Conservation (phyloP, 352 stramenopile genomes). For the Saprolegnia diclina region DNA sequence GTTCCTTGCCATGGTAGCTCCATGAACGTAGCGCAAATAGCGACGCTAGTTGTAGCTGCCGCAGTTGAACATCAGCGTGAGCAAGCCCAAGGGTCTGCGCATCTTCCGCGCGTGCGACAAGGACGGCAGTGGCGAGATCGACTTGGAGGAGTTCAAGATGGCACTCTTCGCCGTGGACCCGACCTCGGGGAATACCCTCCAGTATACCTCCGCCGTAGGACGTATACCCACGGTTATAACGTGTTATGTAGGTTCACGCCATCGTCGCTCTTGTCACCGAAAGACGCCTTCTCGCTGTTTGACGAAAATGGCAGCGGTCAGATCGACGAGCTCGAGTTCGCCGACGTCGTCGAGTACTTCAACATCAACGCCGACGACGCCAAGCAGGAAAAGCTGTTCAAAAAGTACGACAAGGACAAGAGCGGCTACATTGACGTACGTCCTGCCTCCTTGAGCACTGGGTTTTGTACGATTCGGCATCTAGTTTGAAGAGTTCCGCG, state of each 20-base stretch:
- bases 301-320: constrained; percentile 83
- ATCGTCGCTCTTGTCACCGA: constrained; percentile 69
- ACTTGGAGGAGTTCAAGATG: constrained; percentile 91
- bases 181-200: constrained; percentile 64
- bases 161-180: constrained; percentile 89
- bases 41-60: constrained; percentile 51
- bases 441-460: neutral
- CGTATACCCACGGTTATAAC: too few relatives aligned
- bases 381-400: constrained; percentile 90
- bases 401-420: constrained; percentile 89
- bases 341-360: constrained; percentile 91
- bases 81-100: constrained; percentile 80
- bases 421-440: constrained; percentile 80
- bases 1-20: constrained; percentile 78
- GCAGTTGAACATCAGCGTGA: constrained; percentile 82
- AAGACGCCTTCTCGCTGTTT: constrained; percentile 90
- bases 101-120: constrained; percentile 90
- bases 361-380: constrained; percentile 80
- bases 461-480: too few relatives aligned
- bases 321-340: constrained; percentile 92
- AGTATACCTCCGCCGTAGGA: constrained; percentile 18
- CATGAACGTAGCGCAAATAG: constrained; percentile 19
- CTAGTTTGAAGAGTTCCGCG: constrained; percentile 88
- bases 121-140: constrained; percentile 86
- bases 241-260: constrained; percentile 63